A percentile compares a stretch with the other conserved stretches of the same genome.
phyloP scores from a whole-genome alignment of 225 moss, liverwort and hornwort species.

The Antitrichia curtipendula region DNA sequence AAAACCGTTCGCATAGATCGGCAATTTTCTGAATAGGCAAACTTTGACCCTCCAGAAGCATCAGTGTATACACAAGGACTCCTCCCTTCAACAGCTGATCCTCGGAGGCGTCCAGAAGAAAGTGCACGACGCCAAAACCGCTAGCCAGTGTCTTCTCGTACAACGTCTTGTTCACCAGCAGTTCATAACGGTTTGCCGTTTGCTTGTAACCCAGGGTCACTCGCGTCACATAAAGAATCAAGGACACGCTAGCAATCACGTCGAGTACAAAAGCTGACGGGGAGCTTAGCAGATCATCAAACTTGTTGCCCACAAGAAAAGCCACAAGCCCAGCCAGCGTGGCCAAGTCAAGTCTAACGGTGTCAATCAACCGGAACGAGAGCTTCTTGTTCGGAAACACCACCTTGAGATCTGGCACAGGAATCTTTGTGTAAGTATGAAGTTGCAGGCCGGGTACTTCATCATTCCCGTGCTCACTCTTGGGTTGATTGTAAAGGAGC shows the following conservation, averaged over 20 bases:
- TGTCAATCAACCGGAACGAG: conserved; percentile 74
- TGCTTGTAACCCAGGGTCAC: conserved; percentile 70
- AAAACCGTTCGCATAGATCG: conserved; percentile 50
- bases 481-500: conserved; percentile 43
- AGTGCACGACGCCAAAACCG: conserved; percentile 84
- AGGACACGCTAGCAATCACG: conserved; percentile 66
- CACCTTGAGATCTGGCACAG: conserved; percentile 83
- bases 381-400: conserved; percentile 86
- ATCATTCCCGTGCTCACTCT: not conserved
- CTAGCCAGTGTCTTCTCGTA: conserved; percentile 84
- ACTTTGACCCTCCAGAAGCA: conserved; percentile 32
- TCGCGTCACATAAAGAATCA: conserved; percentile 47
- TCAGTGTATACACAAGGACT: conserved; percentile 45
- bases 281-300: conserved; percentile 62
- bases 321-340: conserved; percentile 72
- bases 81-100: conserved; percentile 86
- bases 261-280: conserved; percentile 82
- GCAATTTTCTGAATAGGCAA: conserved; percentile 28
- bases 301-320: conserved; percentile 62
- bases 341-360: conserved; percentile 67
- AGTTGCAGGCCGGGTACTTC: conserved; percentile 39
- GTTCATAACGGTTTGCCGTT: conserved; percentile 66
- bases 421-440: conserved; percentile 61
- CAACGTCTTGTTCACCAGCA: conserved; percentile 81
- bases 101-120: conserved; percentile 77